A percentile compares a stretch with the other conserved stretches of the same genome.
Evolutionary conservation across 1,284 basidiomycete species (phyloP).

Genomic region (Polyporus tsugae): DNA sequence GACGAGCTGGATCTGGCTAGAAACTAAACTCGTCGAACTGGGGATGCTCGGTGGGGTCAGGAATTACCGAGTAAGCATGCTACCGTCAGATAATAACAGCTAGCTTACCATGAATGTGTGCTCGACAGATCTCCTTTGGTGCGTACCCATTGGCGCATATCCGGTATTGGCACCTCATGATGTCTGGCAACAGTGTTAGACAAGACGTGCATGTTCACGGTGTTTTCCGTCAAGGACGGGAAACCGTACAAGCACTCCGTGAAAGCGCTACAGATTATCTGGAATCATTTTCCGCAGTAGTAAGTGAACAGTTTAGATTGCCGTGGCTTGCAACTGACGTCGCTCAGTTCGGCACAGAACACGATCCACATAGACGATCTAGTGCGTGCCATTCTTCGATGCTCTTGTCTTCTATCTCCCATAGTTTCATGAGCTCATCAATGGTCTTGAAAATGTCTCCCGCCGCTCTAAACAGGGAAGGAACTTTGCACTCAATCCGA

Average conservation of each 20-base stretch:
- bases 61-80: constrained; percentile 69
- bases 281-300: constrained; percentile 87
- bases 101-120: constrained; percentile 8
- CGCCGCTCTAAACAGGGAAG: constrained; percentile 56
- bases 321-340: neutral
- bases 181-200: constrained; percentile 68
- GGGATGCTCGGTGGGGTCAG: constrained; percentile 78
- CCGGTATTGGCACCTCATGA: neutral
- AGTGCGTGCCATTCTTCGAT: constrained; percentile 46
- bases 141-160: neutral
- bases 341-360: constrained; percentile 69
- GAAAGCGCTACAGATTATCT: constrained; percentile 87
- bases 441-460: neutral
- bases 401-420: neutral
- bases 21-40: constrained; percentile 89
- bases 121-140: constrained; percentile 66
- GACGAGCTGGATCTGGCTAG: constrained; percentile 92
- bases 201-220: constrained; percentile 89
- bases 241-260: constrained; percentile 84
- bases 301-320: constrained; percentile 43
- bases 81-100: constrained; percentile 1
- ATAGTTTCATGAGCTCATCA: neutral
- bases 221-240: constrained; percentile 78
- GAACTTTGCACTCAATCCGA: constrained; percentile 89
- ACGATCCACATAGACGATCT: constrained; percentile 92